Evolutionary conservation across 441 rosid genomes (phyloP), one percentile per base, ranked within the genome.

Genomic region (Geranium incanum): DNA sequence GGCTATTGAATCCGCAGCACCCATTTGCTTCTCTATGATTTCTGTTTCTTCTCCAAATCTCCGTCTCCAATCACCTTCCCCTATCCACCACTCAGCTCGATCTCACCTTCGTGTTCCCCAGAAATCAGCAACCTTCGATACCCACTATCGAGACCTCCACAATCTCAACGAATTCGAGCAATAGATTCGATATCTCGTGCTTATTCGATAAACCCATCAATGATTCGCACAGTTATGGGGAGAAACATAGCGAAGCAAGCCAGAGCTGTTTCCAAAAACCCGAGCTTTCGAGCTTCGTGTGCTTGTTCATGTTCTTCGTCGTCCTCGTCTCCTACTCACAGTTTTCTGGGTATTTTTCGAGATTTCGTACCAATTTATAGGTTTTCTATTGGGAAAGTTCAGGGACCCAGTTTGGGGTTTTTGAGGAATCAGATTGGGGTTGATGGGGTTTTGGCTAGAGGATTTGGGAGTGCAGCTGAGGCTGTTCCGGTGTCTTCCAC

Each of bases 381-480:
- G 52, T 45, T 45, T 45, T 45, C 52, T 13, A 45, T 45, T 11
- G 52, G 52, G n/a, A 13, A 11, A 45, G 0, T 45, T 45, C 3
- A 13, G 52, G 12, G 52, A 11, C 52, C 52, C 11, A 45, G 52
- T 45, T 45, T 45, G 52, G 52, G 52, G 52, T 9, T 45, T 69
- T 67, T 66, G 0, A 37, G 68, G 68, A 74, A 69, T 38, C 38
- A 74, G 59, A 65, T 75, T 43, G 74, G 78, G 52, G 52, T 0
- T 45, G 11, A 45, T 45, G 52, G 52, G 60, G 69, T 37, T 4
- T 16, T 65, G 57, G 15, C 66, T 45, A 85, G 81, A 66, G 79
- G 84, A 6, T 83, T 80, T 69, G 93, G 85, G 0, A 80, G 85
- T 45, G 82, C 86, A 39, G 96, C 96, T 0, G 82, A 89, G 80